Conservation (phyloP, 2,329 filamentous ascomycete species). For the Clonostachys rhizophaga region DNA sequence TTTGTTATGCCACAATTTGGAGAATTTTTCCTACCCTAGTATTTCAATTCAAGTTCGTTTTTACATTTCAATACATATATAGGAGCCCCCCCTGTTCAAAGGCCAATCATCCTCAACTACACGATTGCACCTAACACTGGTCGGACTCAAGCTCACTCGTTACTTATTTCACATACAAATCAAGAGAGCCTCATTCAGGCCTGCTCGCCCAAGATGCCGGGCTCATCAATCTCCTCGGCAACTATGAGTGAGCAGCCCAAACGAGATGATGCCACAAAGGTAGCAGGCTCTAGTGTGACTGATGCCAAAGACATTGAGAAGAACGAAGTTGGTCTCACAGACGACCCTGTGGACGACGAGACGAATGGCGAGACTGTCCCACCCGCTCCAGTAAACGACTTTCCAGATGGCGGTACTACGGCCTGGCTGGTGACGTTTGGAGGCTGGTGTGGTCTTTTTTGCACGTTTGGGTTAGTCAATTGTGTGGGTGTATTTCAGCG, state of each 20-base stretch:
- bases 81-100: too few relatives aligned
- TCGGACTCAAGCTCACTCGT: too few relatives aligned
- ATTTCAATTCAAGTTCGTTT: too few relatives aligned
- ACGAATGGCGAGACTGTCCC: conserved; percentile 12
- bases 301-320: conserved; percentile 18
- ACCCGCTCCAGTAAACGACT: conserved; percentile 38
- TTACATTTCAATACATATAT: too few relatives aligned
- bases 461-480: conserved; percentile 38
- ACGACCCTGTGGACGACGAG: conserved; percentile 1
- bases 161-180: too few relatives aligned
- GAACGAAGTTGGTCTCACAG: conserved; percentile 5
- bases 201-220: not conserved
- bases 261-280: not conserved
- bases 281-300: conserved; percentile 19
- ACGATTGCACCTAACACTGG: too few relatives aligned
- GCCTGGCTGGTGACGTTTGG: conserved; percentile 37
- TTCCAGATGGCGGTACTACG: conserved; percentile 52
- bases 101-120: too few relatives aligned
- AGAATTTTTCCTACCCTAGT: too few relatives aligned
- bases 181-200: too few relatives aligned
- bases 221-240: conserved; percentile 1
- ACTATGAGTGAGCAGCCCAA: not conserved
- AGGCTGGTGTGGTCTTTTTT: conserved; percentile 22
- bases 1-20: too few relatives aligned
- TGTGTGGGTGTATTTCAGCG: conserved; percentile 51